A percentile compares a stretch with the other conserved stretches of the same genome.
Conservation (phyloP, 495 filamentous ascomycete genomes). For the Annulohypoxylon nitens region DNA sequence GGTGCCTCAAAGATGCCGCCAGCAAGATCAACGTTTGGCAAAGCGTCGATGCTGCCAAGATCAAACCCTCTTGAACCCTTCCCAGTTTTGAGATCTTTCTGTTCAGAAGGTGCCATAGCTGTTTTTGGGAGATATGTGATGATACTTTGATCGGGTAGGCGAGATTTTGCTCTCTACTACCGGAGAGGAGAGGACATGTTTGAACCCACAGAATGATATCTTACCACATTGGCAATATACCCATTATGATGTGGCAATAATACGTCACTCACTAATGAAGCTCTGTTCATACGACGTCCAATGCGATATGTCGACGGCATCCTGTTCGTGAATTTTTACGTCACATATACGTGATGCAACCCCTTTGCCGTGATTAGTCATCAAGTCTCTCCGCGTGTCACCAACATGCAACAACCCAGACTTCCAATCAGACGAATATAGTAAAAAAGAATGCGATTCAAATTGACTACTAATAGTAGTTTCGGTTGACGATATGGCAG, state of each 20-base stretch:
- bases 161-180: not conserved
- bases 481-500: no score
- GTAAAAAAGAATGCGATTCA: no score
- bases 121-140: not conserved
- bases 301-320: conserved; percentile 10
- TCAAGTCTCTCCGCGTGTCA: not conserved
- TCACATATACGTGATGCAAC: conserved; percentile 15
- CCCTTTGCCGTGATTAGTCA: not conserved
- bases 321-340: conserved; percentile 3
- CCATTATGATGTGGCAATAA: not conserved
- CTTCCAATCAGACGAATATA: no score
- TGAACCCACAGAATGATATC: not conserved
- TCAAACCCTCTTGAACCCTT: conserved; percentile 25
- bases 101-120: conserved; percentile 12
- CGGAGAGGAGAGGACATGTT: not conserved
- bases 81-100: conserved; percentile 31
- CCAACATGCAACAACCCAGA: not conserved
- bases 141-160: not conserved
- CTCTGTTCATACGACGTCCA: conserved; percentile 16
- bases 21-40: conserved; percentile 27
- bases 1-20: conserved; percentile 35
- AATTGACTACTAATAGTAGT: no score
- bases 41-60: conserved; percentile 20
- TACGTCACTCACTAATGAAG: conserved; percentile 24
- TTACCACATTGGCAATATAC: not conserved